phyloP scores from a whole-genome alignment of 1,139 yeast genomes.

The Arxiozyma heterogenica region DNA sequence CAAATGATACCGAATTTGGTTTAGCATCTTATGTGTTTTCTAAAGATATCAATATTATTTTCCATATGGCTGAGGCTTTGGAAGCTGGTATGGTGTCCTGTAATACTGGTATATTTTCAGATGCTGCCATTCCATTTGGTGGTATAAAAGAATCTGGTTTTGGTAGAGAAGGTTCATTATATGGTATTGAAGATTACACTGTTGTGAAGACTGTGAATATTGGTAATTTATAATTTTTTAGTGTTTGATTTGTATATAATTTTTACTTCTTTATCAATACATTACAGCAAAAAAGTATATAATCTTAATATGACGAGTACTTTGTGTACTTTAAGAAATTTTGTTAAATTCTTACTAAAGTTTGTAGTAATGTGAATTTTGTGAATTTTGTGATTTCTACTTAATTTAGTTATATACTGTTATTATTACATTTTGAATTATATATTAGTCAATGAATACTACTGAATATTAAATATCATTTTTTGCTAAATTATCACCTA shows the following conservation, averaged over 20 bases:
- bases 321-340: not conserved
- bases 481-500: not conserved
- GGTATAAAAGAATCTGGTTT: constrained; percentile 75
- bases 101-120: constrained; percentile 66
- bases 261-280: not conserved
- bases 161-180: constrained; percentile 73
- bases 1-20: constrained; percentile 65
- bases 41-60: constrained; percentile 49
- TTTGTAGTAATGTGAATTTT: not conserved
- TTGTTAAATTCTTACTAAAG: not conserved
- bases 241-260: not conserved
- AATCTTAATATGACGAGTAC: not conserved
- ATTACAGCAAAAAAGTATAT: not conserved
- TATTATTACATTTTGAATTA: not conserved
- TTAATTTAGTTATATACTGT: not conserved
- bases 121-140: constrained; percentile 68
- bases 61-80: constrained; percentile 59
- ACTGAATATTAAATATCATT: not conserved
- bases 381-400: not conserved
- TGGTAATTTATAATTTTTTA: constrained; percentile 24
- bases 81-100: constrained; percentile 79
- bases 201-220: constrained; percentile 53
- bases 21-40: constrained; percentile 77
- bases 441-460: not conserved
- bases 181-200: constrained; percentile 68